Conservation (phyloP, 2,329 filamentous ascomycete species). For the Dactylella cylindrospora region DNA sequence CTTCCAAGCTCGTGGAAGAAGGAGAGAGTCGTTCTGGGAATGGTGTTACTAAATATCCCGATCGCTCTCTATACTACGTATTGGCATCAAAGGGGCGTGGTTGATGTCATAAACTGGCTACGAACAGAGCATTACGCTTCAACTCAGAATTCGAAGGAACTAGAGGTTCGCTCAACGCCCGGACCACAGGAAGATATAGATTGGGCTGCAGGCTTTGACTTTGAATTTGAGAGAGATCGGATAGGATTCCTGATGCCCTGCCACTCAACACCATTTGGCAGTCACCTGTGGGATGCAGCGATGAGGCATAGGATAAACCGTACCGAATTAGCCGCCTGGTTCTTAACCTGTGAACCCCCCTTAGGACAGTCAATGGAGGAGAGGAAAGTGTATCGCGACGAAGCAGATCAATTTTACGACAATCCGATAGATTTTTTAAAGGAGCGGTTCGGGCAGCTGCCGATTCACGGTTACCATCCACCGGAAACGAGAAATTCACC, state of each 20-base stretch:
- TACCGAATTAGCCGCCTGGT: conserved; percentile 57
- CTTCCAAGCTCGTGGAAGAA: conserved; percentile 36
- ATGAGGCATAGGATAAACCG: conserved; percentile 54
- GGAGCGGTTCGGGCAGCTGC: conserved; percentile 50
- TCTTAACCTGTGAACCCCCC: conserved; percentile 20
- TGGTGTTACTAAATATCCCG: conserved; percentile 66
- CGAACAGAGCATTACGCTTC: conserved; percentile 58
- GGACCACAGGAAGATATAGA: no score
- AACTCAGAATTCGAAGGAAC: conserved; percentile 9
- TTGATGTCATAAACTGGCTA: conserved; percentile 73
- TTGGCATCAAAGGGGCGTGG: conserved; percentile 77
- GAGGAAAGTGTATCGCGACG: conserved; percentile 73
- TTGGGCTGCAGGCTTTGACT: no score
- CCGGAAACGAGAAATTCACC: conserved; percentile 8
- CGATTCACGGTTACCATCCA: conserved; percentile 10
- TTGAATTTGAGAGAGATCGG: conserved; percentile 53
- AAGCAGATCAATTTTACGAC: conserved; percentile 86
- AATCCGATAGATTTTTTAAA: conserved; percentile 63
- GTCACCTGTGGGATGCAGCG: conserved; percentile 64
- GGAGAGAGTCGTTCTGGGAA: conserved; percentile 33
- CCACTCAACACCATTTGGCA: conserved; percentile 90
- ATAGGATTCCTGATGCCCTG: conserved; percentile 88
- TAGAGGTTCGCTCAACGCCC: not conserved
- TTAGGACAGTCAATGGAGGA: conserved; percentile 52
- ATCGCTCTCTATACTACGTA: conserved; percentile 73